Conservation (phyloP, 2,329 filamentous ascomycete genomes). For the Neofusicoccum parvum region DNA sequence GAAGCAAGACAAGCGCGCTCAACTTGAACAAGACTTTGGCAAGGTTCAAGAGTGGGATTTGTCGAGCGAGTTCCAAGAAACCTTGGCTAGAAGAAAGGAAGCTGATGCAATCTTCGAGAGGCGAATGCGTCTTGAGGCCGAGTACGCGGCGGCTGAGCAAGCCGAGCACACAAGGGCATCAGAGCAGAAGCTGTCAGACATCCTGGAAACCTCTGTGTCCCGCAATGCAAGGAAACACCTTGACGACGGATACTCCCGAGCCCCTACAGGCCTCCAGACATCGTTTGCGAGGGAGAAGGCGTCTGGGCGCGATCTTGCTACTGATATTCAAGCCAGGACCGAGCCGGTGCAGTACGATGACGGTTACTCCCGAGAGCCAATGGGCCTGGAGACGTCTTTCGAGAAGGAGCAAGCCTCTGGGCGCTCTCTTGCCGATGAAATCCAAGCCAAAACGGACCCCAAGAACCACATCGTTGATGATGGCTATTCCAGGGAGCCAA, state of each 20-base stretch:
- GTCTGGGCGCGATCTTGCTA: conserved; percentile 12
- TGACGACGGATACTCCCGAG: conserved; percentile 10
- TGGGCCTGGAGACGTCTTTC: conserved; percentile 26
- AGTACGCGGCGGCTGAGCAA: not conserved
- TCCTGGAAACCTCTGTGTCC: conserved; percentile 7
- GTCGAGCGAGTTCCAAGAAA: not conserved
- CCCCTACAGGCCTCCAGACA: conserved; percentile 25
- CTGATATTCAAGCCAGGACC: conserved; percentile 9
- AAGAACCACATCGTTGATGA: conserved; percentile 2
- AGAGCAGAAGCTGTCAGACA: conserved; percentile 20
- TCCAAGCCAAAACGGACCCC: conserved; percentile 6
- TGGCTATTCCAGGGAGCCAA: conserved; percentile 20
- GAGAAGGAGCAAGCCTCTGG: conserved; percentile 22
- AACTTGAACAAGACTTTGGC: conserved; percentile 33
- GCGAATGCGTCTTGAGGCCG: not conserved
- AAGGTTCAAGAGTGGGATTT: conserved; percentile 21
- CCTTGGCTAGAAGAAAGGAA: conserved; percentile 1
- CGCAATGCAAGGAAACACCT: not conserved
- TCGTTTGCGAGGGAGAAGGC: conserved; percentile 24
- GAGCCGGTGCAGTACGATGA: conserved; percentile 14
- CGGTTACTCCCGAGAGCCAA: conserved; percentile 22
- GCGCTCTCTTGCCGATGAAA: conserved; percentile 3
- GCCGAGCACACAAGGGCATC: not conserved
- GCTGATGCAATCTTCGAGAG: conserved; percentile 21
- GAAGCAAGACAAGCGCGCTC: conserved; percentile 27